These are phyloP conservation scores for Neopestalotiopsis sp. DNA, from an alignment of 2,329 filamentous ascomycete species.

Conservation along the genomic window DNA sequence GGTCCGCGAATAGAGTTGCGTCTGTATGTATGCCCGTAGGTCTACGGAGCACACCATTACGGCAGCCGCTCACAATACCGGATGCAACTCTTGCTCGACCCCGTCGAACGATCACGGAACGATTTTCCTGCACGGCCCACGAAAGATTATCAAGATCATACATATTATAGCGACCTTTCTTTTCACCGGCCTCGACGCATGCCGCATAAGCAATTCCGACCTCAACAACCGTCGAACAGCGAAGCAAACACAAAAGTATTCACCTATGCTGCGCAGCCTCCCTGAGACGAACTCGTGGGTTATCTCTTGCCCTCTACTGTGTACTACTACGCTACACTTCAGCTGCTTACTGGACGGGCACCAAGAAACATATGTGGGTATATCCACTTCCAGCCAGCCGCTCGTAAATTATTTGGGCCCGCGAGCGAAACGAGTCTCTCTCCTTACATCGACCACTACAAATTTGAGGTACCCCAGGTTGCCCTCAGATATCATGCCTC, in stretches of 20 bases:
- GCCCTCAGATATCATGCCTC: not conserved
- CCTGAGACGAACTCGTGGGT: not conserved
- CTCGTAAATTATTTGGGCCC: not conserved
- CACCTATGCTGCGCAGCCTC: not conserved
- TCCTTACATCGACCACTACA: not conserved
- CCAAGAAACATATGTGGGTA: not conserved
- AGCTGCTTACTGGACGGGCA: conserved; percentile 9
- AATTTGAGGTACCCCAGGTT: not conserved
- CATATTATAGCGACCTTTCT: conserved; percentile 1
- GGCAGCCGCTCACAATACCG: conserved; percentile 11
- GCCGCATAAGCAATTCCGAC: not conserved
- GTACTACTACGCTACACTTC: not conserved
- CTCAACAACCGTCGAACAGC: not conserved
- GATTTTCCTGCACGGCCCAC: conserved; percentile 11
- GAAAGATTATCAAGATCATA: conserved; percentile 1
- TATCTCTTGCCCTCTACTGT: not conserved
- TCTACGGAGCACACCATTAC: not conserved
- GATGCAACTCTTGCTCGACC: conserved; percentile 1
- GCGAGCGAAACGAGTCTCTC: not conserved
- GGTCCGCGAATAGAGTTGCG: conserved; percentile 10
- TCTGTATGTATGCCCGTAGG: not conserved
- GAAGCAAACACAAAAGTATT: not conserved
- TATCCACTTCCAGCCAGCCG: conserved; percentile 11
- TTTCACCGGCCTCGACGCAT: not conserved
- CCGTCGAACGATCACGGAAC: conserved; percentile 16